phyloP scores from a whole-genome alignment of 257 asterid species.

The Jasminum sambac region DNA sequence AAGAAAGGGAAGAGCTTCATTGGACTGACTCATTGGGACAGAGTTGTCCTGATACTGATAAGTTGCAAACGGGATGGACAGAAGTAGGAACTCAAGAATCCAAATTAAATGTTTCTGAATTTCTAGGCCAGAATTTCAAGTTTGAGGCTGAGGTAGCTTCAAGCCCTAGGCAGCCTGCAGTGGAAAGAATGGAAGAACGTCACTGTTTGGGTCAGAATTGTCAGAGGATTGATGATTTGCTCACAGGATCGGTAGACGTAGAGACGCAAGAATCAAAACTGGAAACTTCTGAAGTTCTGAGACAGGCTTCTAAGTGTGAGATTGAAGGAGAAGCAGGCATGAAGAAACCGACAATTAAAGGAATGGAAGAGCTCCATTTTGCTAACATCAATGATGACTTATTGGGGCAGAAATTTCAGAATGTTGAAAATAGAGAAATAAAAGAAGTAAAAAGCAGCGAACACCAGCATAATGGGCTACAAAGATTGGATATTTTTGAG shows the following conservation, averaged over 20 bases:
- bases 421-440: slow-evolving; percentile 25
- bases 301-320: slow-evolving; percentile 20
- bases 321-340: slow-evolving; percentile 18
- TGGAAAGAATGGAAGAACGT: slow-evolving; percentile 20
- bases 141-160: slow-evolving; percentile 12
- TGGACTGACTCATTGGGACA: slow-evolving; percentile 20
- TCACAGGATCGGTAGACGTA: slow-evolving; percentile 28
- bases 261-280: slow-evolving; percentile 27
- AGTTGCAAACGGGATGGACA: slow-evolving; percentile 22
- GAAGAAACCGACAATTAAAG: slow-evolving; percentile 26
- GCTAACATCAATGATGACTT: slow-evolving; percentile 15
- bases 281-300: slow-evolving; percentile 18
- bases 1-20: slow-evolving; percentile 19
- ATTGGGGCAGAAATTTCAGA: slow-evolving; percentile 21
- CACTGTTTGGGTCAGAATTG: slow-evolving; percentile 18
- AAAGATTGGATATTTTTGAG: slow-evolving; percentile 25
- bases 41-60: slow-evolving; percentile 17
- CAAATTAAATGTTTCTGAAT: slow-evolving; percentile 20
- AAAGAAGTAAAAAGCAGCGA: slow-evolving; percentile 29
- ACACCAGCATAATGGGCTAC: slow-evolving; percentile 27
- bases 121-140: slow-evolving; percentile 23
- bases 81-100: slow-evolving; percentile 31
- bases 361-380: slow-evolving; percentile 16
- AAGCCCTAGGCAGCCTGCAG: slow-evolving; percentile 26
- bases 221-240: slow-evolving; percentile 4